Conservation (phyloP, 2,329 filamentous ascomycete genomes). For the Penicillium sp. region DNA sequence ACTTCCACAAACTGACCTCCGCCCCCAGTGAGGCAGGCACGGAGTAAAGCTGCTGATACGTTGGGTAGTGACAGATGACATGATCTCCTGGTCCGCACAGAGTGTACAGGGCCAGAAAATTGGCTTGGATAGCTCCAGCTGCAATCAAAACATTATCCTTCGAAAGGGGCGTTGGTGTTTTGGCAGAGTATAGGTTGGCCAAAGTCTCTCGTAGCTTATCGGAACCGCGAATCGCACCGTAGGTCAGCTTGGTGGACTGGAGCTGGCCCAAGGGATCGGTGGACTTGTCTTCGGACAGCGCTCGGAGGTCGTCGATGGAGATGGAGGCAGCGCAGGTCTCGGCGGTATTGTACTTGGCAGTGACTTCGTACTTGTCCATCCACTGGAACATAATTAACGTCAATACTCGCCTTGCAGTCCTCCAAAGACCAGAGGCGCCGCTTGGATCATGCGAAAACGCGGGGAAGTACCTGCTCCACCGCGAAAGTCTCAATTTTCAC, state of each 20-base stretch:
- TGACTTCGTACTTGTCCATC: constrained; percentile 54
- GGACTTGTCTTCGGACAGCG: constrained; percentile 51
- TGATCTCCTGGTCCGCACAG: constrained; percentile 73
- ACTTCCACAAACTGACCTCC: constrained; percentile 71
- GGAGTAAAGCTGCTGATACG: constrained; percentile 77
- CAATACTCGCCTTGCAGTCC: not conserved
- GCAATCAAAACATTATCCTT: constrained; percentile 68
- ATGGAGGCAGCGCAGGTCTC: constrained; percentile 56
- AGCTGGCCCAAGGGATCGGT: constrained; percentile 41
- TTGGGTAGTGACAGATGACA: constrained; percentile 80
- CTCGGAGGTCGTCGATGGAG: constrained; percentile 51
- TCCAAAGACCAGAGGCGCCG: not conserved
- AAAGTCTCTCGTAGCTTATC: constrained; percentile 60
- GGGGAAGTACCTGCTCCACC: constrained; percentile 61
- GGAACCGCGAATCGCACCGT: constrained; percentile 69
- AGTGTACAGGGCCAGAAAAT: constrained; percentile 70
- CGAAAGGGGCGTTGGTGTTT: constrained; percentile 46
- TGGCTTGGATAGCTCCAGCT: constrained; percentile 76
- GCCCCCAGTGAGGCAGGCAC: constrained; percentile 71
- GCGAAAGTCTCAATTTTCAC: constrained; percentile 42
- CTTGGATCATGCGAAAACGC: constrained; percentile 26
- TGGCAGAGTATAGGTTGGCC: constrained; percentile 60
- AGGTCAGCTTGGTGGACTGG: constrained; percentile 59
- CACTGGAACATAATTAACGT: constrained; percentile 39
- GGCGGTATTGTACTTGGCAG: constrained; percentile 53